phyloP scores from a whole-genome alignment of 495 filamentous ascomycete species.

The Xylaria longipes region DNA sequence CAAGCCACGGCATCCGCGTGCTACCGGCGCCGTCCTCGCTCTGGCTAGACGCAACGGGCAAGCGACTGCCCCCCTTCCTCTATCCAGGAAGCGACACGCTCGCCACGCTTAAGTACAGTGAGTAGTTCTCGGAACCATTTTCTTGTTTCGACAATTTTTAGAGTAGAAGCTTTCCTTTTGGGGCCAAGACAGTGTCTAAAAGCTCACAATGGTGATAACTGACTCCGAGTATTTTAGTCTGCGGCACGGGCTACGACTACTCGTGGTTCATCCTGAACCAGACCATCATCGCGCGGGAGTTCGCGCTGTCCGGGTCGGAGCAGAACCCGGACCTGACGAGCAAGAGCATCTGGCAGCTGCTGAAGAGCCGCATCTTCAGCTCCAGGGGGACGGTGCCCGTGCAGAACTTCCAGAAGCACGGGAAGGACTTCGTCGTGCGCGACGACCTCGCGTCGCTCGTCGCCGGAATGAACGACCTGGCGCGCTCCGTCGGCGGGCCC shows the following conservation, averaged over 20 bases:
- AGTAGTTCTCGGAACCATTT: too few relatives aligned
- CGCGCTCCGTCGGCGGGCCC: constrained; percentile 39
- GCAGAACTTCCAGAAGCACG: constrained; percentile 57
- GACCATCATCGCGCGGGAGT: constrained; percentile 57
- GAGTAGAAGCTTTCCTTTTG: too few relatives aligned
- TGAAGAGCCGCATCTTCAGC: constrained; percentile 53
- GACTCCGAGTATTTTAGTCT: too few relatives aligned
- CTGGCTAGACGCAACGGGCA: constrained; percentile 60
- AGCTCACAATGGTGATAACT: too few relatives aligned
- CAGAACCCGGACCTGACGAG: constrained; percentile 60
- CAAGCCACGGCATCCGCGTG: constrained; percentile 58
- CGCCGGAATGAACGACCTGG: constrained; percentile 56
- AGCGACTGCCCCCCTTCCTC: constrained; percentile 54
- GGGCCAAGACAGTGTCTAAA: too few relatives aligned
- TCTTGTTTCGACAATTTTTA: too few relatives aligned
- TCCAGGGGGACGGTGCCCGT: constrained; percentile 53
- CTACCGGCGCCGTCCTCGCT: constrained; percentile 58
- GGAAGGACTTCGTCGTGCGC: constrained; percentile 56
- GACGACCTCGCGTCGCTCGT: constrained; percentile 55
- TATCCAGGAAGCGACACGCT: constrained; percentile 59
- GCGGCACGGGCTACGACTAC: constrained; percentile 60
- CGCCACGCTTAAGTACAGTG: constrained; percentile 57
- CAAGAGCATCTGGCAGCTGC: constrained; percentile 56
- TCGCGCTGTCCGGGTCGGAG: constrained; percentile 60
- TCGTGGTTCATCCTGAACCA: constrained; percentile 61